Evolutionary conservation across 2,329 filamentous ascomycete species (phyloP).

Genomic region (Fusarium irregulare): DNA sequence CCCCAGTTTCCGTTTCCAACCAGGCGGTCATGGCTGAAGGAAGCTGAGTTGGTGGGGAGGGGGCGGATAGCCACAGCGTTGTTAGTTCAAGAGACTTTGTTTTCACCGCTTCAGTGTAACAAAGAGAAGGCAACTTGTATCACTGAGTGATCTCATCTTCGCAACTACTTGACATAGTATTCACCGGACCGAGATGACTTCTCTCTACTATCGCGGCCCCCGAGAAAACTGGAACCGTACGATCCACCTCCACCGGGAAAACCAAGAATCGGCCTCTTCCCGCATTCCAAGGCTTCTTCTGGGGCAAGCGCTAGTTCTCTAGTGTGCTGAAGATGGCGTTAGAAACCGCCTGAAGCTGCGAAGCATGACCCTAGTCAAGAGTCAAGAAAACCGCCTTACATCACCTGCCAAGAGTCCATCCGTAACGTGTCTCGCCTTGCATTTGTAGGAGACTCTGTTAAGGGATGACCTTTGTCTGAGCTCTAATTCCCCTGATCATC

Average conservation of each 20-base stretch:
- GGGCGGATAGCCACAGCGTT: slow-evolving; percentile 27
- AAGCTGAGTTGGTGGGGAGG: slow-evolving; percentile 12
- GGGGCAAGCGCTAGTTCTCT: slow-evolving; percentile 27
- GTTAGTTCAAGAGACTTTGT: not conserved
- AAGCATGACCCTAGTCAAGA: slow-evolving; percentile 13
- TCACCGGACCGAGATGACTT: not conserved
- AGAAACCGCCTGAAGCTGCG: slow-evolving; percentile 1
- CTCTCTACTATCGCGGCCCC: slow-evolving; percentile 27
- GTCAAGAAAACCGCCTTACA: slow-evolving; percentile 19
- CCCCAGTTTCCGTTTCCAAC: not conserved
- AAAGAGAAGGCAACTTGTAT: not conserved
- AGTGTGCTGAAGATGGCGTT: slow-evolving; percentile 35
- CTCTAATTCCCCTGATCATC: slow-evolving; percentile 34
- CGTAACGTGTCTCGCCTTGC: slow-evolving; percentile 10
- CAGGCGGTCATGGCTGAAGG: not conserved
- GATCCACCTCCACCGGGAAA: slow-evolving; percentile 24
- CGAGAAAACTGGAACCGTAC: slow-evolving; percentile 30
- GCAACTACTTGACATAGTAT: not conserved
- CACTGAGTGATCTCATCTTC: not conserved
- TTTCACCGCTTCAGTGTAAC: slow-evolving; percentile 26
- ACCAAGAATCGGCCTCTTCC: slow-evolving; percentile 34
- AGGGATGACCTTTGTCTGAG: not conserved
- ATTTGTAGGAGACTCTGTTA: slow-evolving; percentile 2
- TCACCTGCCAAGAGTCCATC: slow-evolving; percentile 16
- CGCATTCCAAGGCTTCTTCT: slow-evolving; percentile 39